Conservation (phyloP, 257 asterid genomes). For the Echium plantagineum region DNA sequence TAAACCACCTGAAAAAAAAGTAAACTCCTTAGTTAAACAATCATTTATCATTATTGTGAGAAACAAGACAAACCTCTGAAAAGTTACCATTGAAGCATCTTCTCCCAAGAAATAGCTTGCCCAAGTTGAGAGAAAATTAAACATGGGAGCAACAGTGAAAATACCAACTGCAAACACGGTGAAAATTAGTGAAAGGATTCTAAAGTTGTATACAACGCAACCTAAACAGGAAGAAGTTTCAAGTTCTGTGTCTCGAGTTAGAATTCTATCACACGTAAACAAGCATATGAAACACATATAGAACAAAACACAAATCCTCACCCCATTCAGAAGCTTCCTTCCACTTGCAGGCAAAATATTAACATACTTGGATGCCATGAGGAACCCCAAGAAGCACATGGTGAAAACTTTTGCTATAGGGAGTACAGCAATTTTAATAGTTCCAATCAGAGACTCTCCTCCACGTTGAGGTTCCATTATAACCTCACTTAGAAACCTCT, state of each 20-base stretch:
- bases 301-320: constrained; percentile 12
- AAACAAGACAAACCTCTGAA: not conserved
- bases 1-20: constrained; percentile 81
- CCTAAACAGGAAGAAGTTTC: not conserved
- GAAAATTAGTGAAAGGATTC: not conserved
- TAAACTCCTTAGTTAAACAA: constrained; percentile 6
- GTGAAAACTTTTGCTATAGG: constrained; percentile 97
- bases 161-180: constrained; percentile 56
- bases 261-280: not conserved
- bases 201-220: not conserved
- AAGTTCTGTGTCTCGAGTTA: not conserved
- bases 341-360: constrained; percentile 79
- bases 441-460: constrained; percentile 64
- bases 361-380: constrained; percentile 92
- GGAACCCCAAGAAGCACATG: constrained; percentile 79
- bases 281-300: not conserved
- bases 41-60: not conserved
- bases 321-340: constrained; percentile 97
- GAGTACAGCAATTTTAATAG: constrained; percentile 78
- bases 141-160: constrained; percentile 91
- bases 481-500: constrained; percentile 48
- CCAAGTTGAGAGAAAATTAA: constrained; percentile 95
- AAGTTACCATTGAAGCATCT: constrained; percentile 66
- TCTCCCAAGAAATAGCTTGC: constrained; percentile 66
- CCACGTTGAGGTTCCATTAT: constrained; percentile 61